Conservation (phyloP, 371 early-diverging fungal species). For the Catenaria anguillulae region DNA sequence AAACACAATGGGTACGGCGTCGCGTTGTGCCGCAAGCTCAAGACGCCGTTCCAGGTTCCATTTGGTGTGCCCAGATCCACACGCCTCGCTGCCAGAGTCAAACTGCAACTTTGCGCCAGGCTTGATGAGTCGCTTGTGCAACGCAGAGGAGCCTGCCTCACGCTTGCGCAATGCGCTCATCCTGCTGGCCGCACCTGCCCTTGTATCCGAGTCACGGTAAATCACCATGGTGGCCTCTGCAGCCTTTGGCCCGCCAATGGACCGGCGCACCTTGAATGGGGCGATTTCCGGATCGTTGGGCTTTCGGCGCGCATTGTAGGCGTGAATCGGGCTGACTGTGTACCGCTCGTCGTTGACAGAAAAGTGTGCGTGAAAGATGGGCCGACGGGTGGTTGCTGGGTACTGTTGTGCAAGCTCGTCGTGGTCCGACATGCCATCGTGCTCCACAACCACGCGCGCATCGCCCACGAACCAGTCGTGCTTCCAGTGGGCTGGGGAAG, state of each 20-base stretch:
- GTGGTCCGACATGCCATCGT: background rate
- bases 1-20: no score
- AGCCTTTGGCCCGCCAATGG: background rate
- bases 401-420: background rate
- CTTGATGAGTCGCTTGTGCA: no score
- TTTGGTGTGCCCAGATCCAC: background rate
- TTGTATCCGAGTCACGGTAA: constrained; percentile 47
- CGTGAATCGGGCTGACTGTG: constrained; percentile 39
- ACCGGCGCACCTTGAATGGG: constrained; percentile 17
- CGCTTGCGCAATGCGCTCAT: background rate
- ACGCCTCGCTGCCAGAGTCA: background rate
- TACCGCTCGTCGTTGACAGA: constrained; percentile 33
- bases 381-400: constrained; percentile 16
- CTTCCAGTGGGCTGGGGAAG: no score
- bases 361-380: constrained; percentile 49
- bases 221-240: constrained; percentile 32
- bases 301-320: constrained; percentile 38
- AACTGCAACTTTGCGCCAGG: no score
- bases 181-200: background rate
- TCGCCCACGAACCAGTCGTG: background rate
- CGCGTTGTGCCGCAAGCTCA: background rate
- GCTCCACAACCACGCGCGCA: background rate
- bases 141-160: background rate
- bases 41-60: background rate
- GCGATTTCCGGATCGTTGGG: constrained; percentile 34